Base-by-base conservation (phyloP, 768 basidiomycete species). In the Neoboletus subvelutipes region DNA sequence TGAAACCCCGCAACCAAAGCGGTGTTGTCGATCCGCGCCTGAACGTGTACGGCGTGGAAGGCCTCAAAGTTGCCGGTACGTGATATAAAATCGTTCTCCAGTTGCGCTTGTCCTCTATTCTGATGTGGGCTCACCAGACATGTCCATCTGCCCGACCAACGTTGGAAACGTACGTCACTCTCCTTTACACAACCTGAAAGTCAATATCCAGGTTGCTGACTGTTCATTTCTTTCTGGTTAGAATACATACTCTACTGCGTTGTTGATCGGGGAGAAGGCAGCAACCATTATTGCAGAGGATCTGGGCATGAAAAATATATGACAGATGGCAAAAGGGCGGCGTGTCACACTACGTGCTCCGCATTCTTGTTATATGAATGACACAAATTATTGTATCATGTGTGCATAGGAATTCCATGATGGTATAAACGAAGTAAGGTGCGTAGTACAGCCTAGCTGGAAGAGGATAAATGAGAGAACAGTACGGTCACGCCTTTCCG, bases 1-100 rank as follows among this genome's bases (percentile, higher is more conserved):
- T 88, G 87, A 86, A 86, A 67, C 77, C 83, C 0, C 78, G 80
- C 1, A 75, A 81, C 12, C 51, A 78, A 31, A 79, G 78, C 2
- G 88, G 87, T 5, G 87, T 90, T 7, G 84, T 89, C 4, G 85
- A 89, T 61, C 54, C 77, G 5, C 72, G 72, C 29, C 66, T 88
- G 46, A 85, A 83, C 55, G 86, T 88, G 8, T 86, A 88, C 59
- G 84, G 85, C 0, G 77, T 84, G 1, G 54, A 75, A 55, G 76
- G 78, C 24, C 72, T 89, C 46, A 86, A 88, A 64, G 77, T 89
- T 12, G 84, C 83, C 47, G 85, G 82, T 82, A 54, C 4, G 73
- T 34, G 9, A 56, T n/a, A 17, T 7, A 8, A 11, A 8, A 5
- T 24, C 6, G 3, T 28, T 1, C 5, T 8, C 10, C 0, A 18